phyloP scores from a whole-genome alignment of 345 rosid species.

The Eucalyptus polybractea region DNA sequence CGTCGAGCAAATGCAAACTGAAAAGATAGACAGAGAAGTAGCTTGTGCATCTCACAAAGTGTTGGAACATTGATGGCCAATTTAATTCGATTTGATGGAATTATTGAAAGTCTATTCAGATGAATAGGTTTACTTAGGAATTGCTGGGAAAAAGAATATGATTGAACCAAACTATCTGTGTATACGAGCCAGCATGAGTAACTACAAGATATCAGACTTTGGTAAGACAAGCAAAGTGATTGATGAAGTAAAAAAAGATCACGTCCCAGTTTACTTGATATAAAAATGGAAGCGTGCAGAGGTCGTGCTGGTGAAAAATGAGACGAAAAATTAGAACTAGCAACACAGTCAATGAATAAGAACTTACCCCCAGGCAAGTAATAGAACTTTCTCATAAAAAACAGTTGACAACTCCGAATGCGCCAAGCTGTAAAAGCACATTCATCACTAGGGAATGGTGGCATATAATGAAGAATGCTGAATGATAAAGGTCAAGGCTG shows the following conservation, averaged over 20 bases:
- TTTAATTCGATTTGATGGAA: not conserved
- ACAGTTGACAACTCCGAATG: constrained; percentile 94
- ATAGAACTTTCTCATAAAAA: constrained; percentile 91
- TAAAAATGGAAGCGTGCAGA: not conserved
- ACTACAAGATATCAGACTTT: not conserved
- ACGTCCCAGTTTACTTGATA: not conserved
- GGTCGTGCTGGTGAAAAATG: not conserved
- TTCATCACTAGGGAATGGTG: not conserved
- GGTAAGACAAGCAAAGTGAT: not conserved
- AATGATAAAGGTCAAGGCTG: not conserved
- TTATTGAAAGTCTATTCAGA: not conserved
- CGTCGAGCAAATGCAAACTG: not conserved
- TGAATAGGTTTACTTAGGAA: not conserved
- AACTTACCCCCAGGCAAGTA: constrained; percentile 96
- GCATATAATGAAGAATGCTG: not conserved
- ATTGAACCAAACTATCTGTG: not conserved
- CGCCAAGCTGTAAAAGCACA: constrained; percentile 62
- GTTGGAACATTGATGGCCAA: not conserved
- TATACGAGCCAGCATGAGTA: not conserved
- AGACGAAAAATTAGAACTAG: not conserved
- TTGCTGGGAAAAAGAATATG: not conserved
- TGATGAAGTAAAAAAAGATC: not conserved
- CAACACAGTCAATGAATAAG: not conserved
- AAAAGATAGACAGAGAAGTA: not conserved
- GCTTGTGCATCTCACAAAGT: not conserved